phyloP scores from a whole-genome alignment of 495 filamentous ascomycete species.

The Tetracladium setigerum region DNA sequence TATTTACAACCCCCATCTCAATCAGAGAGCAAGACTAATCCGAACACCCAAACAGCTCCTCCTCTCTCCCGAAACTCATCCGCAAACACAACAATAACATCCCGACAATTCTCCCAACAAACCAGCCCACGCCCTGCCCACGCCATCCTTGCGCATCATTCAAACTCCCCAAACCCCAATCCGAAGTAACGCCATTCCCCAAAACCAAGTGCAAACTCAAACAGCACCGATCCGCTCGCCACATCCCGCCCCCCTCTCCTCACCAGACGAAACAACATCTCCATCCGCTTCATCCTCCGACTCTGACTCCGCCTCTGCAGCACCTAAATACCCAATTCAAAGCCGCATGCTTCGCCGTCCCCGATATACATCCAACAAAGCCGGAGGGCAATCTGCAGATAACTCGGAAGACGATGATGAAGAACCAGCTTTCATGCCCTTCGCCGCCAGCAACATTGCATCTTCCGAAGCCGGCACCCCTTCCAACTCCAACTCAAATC shows the following conservation, averaged over 20 bases:
- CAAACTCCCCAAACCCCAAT: slow-evolving; percentile 14
- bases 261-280: not conserved
- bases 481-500: slow-evolving; percentile 14
- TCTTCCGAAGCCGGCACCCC: slow-evolving; percentile 13
- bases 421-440: slow-evolving; percentile 69
- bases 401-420: slow-evolving; percentile 54
- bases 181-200: slow-evolving; percentile 7
- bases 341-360: slow-evolving; percentile 49
- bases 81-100: slow-evolving; percentile 43
- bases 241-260: slow-evolving; percentile 14
- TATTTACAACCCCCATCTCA: not conserved
- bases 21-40: not conserved
- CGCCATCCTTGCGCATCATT: slow-evolving; percentile 9
- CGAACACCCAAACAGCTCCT: slow-evolving; percentile 17
- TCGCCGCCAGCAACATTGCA: slow-evolving; percentile 22
- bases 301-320: slow-evolving; percentile 17
- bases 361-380: slow-evolving; percentile 30
- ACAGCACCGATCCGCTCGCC: slow-evolving; percentile 4
- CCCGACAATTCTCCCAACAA: slow-evolving; percentile 9
- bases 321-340: slow-evolving; percentile 28
- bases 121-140: slow-evolving; percentile 14
- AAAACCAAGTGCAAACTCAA: not conserved
- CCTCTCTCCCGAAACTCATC: slow-evolving; percentile 50
- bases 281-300: slow-evolving; percentile 29
- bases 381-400: slow-evolving; percentile 29